These are phyloP conservation scores for Metschnikowia rubicola DNA, from an alignment of 805 yeast genomes.

Conservation along the genomic window DNA sequence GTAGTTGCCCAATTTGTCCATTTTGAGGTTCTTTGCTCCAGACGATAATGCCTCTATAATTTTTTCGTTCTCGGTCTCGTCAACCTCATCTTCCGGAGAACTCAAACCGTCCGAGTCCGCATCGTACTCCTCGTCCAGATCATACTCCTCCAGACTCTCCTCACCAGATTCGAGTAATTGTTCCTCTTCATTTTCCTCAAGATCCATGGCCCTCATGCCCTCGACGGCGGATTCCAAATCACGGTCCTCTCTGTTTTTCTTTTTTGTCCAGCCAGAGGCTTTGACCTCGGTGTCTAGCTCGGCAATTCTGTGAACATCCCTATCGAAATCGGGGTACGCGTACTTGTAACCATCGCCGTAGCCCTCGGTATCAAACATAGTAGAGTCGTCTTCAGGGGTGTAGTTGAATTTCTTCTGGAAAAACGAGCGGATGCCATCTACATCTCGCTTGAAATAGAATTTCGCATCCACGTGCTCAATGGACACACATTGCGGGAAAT, in stretches of 20 bases:
- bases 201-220: slow-evolving; percentile 52
- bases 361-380: slow-evolving; percentile 76
- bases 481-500: slow-evolving; percentile 97
- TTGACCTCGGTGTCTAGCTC: slow-evolving; percentile 80
- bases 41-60: slow-evolving; percentile 66
- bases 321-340: slow-evolving; percentile 72
- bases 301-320: slow-evolving; percentile 69
- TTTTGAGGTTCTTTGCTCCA: slow-evolving; percentile 64
- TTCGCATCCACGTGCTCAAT: slow-evolving; percentile 88
- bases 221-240: slow-evolving; percentile 77
- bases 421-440: slow-evolving; percentile 81
- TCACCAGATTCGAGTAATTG: slow-evolving; percentile 39
- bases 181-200: slow-evolving; percentile 28
- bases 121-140: slow-evolving; percentile 31
- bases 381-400: slow-evolving; percentile 60
- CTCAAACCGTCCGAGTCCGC: slow-evolving; percentile 24
- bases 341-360: slow-evolving; percentile 75
- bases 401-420: slow-evolving; percentile 77
- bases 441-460: slow-evolving; percentile 86
- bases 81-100: slow-evolving; percentile 24
- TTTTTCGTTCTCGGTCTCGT: slow-evolving; percentile 44
- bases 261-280: slow-evolving; percentile 78
- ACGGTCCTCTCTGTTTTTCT: slow-evolving; percentile 40
- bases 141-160: slow-evolving; percentile 29
- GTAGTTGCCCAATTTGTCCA: slow-evolving; percentile 82